A percentile compares a stretch with the other conserved stretches of the same genome.
Conservation (phyloP, 2,329 filamentous ascomycete species). For the Trichophyton benhamiae region DNA sequence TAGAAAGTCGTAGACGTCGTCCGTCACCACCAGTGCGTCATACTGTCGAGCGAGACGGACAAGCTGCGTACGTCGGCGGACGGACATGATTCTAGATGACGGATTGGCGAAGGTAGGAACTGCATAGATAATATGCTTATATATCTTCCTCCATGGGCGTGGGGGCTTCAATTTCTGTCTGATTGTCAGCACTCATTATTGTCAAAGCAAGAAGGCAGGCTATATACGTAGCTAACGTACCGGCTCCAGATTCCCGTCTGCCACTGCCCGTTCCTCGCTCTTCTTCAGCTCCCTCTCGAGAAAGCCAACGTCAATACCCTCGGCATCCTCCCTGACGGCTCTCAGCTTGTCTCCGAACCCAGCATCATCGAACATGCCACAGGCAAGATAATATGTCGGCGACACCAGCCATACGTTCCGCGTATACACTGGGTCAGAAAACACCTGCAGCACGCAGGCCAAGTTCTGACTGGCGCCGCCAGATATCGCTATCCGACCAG, state of each 20-base stretch:
- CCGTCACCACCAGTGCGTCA: conserved; percentile 71
- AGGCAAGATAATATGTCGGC: conserved; percentile 74
- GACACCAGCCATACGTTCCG: conserved; percentile 66
- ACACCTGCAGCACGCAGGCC: conserved; percentile 64
- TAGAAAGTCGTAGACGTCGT: conserved; percentile 91
- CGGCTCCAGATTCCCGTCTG: conserved; percentile 30
- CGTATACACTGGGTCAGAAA: conserved; percentile 66
- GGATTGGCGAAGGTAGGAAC: conserved; percentile 87
- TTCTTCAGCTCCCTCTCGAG: conserved; percentile 41
- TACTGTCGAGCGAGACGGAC: conserved; percentile 64
- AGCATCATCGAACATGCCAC: conserved; percentile 71
- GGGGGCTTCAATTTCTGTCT: conserved; percentile 39
- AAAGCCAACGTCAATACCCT: conserved; percentile 59
- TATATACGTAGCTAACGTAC: conserved; percentile 24
- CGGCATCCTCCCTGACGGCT: conserved; percentile 62
- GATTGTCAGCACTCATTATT: neutral
- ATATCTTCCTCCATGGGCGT: conserved; percentile 58
- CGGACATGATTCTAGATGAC: conserved; percentile 67
- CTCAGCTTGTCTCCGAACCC: conserved; percentile 57
- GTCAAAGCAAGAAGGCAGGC: neutral
- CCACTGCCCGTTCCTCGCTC: conserved; percentile 36
- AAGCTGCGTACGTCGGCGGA: conserved; percentile 53
- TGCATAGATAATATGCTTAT: conserved; percentile 75
- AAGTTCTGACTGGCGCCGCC: conserved; percentile 78
- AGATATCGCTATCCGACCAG: conserved; percentile 61